Evolutionary conservation across 1,284 basidiomycete genomes (phyloP), one percentile per base, ranked within the genome.

Genomic region (Ganoderma lucidum): DNA sequence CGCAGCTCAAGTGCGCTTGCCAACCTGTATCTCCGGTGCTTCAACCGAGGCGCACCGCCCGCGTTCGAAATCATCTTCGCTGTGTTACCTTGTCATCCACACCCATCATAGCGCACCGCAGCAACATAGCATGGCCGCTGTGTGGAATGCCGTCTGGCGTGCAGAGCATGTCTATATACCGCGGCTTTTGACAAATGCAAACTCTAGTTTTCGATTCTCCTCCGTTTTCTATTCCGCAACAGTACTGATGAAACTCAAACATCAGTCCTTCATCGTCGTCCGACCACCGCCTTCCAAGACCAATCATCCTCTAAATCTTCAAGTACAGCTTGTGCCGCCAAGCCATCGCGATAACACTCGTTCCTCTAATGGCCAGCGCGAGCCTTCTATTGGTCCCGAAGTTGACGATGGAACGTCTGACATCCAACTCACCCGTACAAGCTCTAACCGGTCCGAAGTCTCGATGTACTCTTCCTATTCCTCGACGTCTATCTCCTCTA

Each of bases 221-320:
- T 61, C 39, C 28, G 56, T n/a, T n/a, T 68, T 19, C 51, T 53
- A 19, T 55, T 30, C 62, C 3, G 8, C 44, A 45, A 28, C 60
- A 42, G 61, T 71, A 53, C 65, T 72, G 41, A 71, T 58, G 53
- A 66, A 41, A 37, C 59, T 61, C 41, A 19, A 39, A 12, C 39
- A 61, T 10, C 77, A 96, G 94, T 94, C 92, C 0, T 96, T 95
- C 80, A 91, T 94, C 70, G 88, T 95, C 75, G 94, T 96, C 59
- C 88, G 94, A 63, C 94, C 94, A 1, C 95, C 95, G 1, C 93
- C 96, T 0, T 88, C 92, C 17, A 92, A 92, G 78, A 87, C 90
- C 23, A 94, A 93, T 74, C 96, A 98, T 75, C 95, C 96, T 0
- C 85, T 97, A 62, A 98, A 97, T 79, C 86, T 98, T 1, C 97